These are phyloP conservation scores for Pseudogymnoascus pannorum DNA, from an alignment of 2,329 filamentous ascomycete genomes.

Conservation along the genomic window DNA sequence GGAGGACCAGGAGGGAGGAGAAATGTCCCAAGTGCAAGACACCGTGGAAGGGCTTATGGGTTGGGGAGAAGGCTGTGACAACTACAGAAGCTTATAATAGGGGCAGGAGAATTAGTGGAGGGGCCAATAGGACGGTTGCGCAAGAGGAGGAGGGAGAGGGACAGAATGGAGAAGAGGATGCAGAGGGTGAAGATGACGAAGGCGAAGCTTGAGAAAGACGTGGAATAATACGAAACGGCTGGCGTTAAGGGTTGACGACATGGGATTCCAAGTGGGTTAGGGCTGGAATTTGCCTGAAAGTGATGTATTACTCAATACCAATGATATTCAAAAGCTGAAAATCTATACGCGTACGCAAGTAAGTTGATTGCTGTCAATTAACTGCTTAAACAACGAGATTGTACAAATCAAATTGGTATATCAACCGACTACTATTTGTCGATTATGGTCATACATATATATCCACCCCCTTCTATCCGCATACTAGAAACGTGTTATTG, in stretches of 20 bases:
- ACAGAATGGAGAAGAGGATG: constrained; percentile 13
- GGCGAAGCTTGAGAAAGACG: not conserved
- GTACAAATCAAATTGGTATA: constrained; percentile 4
- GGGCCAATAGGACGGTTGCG: constrained; percentile 11
- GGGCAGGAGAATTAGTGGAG: constrained; percentile 10
- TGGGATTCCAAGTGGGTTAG: not conserved
- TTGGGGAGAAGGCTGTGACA: constrained; percentile 29
- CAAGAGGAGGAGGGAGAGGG: constrained; percentile 16
- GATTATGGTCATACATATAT: not conserved
- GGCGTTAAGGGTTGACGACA: not conserved
- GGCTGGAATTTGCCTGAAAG: not conserved
- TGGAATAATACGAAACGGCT: not conserved
- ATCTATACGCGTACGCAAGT: not conserved
- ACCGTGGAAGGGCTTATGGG: constrained; percentile 37
- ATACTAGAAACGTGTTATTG: not conserved
- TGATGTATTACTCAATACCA: not conserved
- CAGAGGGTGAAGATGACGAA: constrained; percentile 10
- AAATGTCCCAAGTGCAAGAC: constrained; percentile 57
- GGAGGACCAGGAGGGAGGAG: constrained; percentile 52
- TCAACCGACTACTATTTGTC: not conserved
- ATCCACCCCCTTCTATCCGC: not conserved
- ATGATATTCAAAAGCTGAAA: not conserved
- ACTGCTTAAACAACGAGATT: not conserved
- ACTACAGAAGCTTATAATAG: constrained; percentile 14
- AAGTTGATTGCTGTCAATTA: not conserved